A percentile compares a stretch with the other conserved stretches of the same genome.
Evolutionary conservation across 2,329 filamentous ascomycete species (phyloP).

Genomic region (Phialocephala subalpina): DNA sequence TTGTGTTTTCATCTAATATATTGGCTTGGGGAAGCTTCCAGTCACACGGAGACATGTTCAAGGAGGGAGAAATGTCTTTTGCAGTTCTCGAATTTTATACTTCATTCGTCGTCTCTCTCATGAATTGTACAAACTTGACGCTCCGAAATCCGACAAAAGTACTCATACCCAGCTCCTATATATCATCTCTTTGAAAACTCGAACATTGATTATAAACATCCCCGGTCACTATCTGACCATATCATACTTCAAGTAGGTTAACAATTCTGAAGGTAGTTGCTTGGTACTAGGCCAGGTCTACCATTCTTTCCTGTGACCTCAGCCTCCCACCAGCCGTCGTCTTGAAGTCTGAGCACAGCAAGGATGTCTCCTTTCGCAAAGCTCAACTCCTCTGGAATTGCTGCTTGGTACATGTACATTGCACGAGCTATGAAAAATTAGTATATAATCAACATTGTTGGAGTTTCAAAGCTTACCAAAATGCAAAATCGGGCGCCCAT

Average conservation of each 20-base stretch:
- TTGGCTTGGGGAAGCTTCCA: no score
- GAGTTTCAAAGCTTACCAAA: conserved; percentile 76
- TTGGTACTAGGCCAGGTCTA: conserved; percentile 71
- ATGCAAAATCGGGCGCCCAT: conserved; percentile 88
- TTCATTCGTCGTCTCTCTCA: neutral
- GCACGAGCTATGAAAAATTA: conserved; percentile 74
- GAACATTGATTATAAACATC: conserved; percentile 1
- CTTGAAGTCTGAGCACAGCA: conserved; percentile 87
- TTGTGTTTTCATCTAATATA: no score
- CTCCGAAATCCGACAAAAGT: neutral
- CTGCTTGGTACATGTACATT: conserved; percentile 92
- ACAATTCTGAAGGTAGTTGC: conserved; percentile 65
- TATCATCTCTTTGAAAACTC: neutral
- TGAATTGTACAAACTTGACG: conserved; percentile 1
- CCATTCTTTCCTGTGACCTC: conserved; percentile 77
- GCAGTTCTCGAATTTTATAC: neutral
- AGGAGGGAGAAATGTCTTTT: neutral
- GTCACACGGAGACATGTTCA: neutral
- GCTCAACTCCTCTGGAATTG: conserved; percentile 92
- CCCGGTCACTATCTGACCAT: neutral
- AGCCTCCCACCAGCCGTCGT: conserved; percentile 99
- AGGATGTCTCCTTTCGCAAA: conserved; percentile 94
- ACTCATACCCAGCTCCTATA: neutral
- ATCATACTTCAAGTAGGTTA: conserved; percentile 26
- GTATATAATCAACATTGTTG: conserved; percentile 9